These are phyloP conservation scores for Phycomyces blakesleeanus DNA, from an alignment of 192 early-diverging fungal species.

Conservation along the genomic window DNA sequence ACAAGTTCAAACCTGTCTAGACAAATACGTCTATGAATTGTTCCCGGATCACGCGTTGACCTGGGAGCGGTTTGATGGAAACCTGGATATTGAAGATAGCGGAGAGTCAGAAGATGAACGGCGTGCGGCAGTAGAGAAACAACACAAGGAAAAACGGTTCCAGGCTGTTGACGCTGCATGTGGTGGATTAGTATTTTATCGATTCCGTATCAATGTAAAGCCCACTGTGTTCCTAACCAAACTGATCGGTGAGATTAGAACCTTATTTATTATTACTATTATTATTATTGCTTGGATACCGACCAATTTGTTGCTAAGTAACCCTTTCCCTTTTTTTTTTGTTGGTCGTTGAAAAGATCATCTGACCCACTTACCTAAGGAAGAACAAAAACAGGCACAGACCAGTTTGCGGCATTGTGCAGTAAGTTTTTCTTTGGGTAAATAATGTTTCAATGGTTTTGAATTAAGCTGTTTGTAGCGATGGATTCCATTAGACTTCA, in stretches of 20 bases:
- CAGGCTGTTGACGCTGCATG: constrained; percentile 50
- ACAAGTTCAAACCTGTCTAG: constrained; percentile 25
- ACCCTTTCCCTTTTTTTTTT: background rate
- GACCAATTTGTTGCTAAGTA: background rate
- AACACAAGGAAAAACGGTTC: constrained; percentile 28
- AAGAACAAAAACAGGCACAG: constrained; percentile 13
- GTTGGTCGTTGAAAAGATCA: constrained; percentile 22
- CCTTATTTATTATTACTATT: no score
- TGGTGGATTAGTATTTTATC: constrained; percentile 42
- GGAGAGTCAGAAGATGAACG: constrained; percentile 5
- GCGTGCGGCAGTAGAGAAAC: background rate
- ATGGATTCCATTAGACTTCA: constrained; percentile 38
- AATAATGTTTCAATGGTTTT: no score
- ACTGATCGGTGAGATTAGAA: constrained; percentile 35
- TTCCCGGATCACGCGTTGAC: constrained; percentile 24
- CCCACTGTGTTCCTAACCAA: constrained; percentile 38
- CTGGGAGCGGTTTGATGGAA: constrained; percentile 28
- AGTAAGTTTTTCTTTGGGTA: constrained; percentile 7
- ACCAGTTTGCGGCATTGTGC: constrained; percentile 20
- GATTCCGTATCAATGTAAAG: constrained; percentile 41
- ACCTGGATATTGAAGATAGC: constrained; percentile 25
- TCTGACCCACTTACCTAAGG: constrained; percentile 10
- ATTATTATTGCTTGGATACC: background rate
- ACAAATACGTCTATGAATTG: constrained; percentile 20
- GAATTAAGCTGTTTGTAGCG: constrained; percentile 12